phyloP scores from a whole-genome alignment of 345 rosid genomes.

The Capsella bursapastoris region DNA sequence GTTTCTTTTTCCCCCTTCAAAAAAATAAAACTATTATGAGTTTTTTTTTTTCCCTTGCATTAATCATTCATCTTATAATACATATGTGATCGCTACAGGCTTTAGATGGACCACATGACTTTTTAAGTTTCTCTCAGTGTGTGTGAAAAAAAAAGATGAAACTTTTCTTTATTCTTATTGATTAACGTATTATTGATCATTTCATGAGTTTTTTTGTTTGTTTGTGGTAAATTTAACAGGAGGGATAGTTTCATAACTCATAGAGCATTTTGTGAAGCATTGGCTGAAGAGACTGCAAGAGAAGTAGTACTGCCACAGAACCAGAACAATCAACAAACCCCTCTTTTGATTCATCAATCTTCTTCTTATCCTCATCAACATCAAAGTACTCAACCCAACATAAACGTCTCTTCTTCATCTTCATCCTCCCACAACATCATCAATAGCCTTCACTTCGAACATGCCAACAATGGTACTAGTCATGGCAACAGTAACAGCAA shows the following conservation, averaged over 20 bases:
- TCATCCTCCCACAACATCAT: slow-evolving; percentile 32
- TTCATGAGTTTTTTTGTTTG: slow-evolving; percentile 36
- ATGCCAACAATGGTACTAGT: slow-evolving; percentile 34
- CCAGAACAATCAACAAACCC: slow-evolving; percentile 37
- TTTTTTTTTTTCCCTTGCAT: slow-evolving; percentile 27
- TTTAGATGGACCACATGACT: slow-evolving; percentile 40
- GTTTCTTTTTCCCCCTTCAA: not conserved
- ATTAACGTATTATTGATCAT: not conserved
- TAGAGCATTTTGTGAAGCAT: slow-evolving; percentile 91
- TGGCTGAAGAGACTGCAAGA: slow-evolving; percentile 90
- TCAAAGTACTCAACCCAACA: slow-evolving; percentile 37
- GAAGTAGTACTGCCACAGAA: slow-evolving; percentile 39
- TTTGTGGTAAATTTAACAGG: slow-evolving; percentile 49
- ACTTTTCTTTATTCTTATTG: slow-evolving; percentile 1
- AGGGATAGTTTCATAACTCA: slow-evolving; percentile 96
- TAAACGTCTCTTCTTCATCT: slow-evolving; percentile 37
- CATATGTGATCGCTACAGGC: slow-evolving; percentile 38
- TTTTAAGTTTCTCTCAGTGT: slow-evolving; percentile 19
- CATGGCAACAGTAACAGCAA: slow-evolving; percentile 22
- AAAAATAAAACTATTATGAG: not conserved
- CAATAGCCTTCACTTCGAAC: slow-evolving; percentile 51
- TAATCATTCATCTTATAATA: slow-evolving; percentile 30
- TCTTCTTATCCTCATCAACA: slow-evolving; percentile 27
- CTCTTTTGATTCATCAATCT: slow-evolving; percentile 34
- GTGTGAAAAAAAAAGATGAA: not conserved